phyloP scores from a whole-genome alignment of 257 asterid species.

The Plantago major region DNA sequence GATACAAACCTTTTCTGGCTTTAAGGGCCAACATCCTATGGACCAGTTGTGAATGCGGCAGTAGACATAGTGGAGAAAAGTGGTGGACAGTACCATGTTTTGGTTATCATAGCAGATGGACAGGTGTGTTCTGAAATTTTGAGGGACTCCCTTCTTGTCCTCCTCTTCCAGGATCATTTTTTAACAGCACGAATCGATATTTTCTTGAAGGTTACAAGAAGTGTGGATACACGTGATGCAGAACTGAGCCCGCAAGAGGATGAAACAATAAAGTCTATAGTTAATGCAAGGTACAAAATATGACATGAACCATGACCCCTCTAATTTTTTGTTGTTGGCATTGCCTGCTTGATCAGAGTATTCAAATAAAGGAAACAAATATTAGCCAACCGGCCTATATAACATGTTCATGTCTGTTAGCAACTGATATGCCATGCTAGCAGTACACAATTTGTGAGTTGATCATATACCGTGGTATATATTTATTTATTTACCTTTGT shows the following conservation, averaged over 20 bases:
- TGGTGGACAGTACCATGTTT: slow-evolving; percentile 82
- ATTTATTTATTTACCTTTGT: slow-evolving; percentile 4
- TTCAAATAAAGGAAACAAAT: too few species aligned
- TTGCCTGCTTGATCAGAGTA: background rate
- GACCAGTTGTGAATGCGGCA: slow-evolving; percentile 81
- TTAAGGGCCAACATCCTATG: slow-evolving; percentile 83
- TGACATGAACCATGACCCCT: background rate
- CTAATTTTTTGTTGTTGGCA: slow-evolving; percentile 15
- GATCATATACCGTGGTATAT: background rate
- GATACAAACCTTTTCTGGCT: slow-evolving; percentile 4
- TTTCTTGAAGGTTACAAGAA: slow-evolving; percentile 66
- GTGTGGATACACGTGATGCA: slow-evolving; percentile 41
- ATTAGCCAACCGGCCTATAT: too few species aligned
- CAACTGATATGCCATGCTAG: slow-evolving; percentile 3
- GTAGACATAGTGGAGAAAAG: slow-evolving; percentile 75
- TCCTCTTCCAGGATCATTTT: slow-evolving; percentile 9
- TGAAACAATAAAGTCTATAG: slow-evolving; percentile 59
- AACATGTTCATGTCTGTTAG: background rate
- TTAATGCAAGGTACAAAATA: slow-evolving; percentile 56
- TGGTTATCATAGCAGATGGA: slow-evolving; percentile 87
- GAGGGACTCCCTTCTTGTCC: background rate
- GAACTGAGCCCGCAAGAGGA: slow-evolving; percentile 73
- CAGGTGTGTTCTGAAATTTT: slow-evolving; percentile 39
- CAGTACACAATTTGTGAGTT: background rate
- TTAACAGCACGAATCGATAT: slow-evolving; percentile 5